phyloP scores from a whole-genome alignment of 257 asterid genomes.

The Lantana camara region DNA sequence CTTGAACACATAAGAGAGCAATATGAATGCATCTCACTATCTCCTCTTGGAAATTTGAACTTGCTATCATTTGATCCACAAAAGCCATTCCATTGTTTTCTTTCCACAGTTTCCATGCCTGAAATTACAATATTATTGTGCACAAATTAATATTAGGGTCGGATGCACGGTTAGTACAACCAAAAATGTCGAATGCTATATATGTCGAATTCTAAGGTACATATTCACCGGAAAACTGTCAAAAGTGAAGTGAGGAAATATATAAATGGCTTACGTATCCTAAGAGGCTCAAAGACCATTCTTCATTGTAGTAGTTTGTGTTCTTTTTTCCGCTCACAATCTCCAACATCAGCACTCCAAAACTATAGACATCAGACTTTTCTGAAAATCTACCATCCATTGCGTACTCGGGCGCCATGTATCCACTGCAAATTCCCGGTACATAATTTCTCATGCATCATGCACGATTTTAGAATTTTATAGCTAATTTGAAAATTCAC shows the following conservation, averaged over 20 bases:
- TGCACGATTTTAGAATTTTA: too few species aligned
- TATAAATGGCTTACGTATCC: slow-evolving; percentile 26
- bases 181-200: too few species aligned
- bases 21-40: slow-evolving; percentile 46
- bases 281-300: slow-evolving; percentile 33
- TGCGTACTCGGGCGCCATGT: slow-evolving; percentile 47
- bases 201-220: too few species aligned
- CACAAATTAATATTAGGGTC: too few species aligned
- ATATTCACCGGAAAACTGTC: too few species aligned
- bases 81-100: slow-evolving; percentile 34
- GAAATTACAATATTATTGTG: neutral
- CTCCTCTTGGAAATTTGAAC: slow-evolving; percentile 11
- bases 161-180: too few species aligned
- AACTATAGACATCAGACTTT: slow-evolving; percentile 37
- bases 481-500: neutral
- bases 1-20: slow-evolving; percentile 48
- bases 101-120: slow-evolving; percentile 57
- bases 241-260: too few species aligned
- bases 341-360: slow-evolving; percentile 38
- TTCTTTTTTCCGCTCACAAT: slow-evolving; percentile 35
- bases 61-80: slow-evolving; percentile 32
- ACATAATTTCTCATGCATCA: too few species aligned
- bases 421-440: slow-evolving; percentile 30
- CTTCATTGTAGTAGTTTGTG: slow-evolving; percentile 25
- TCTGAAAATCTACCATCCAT: slow-evolving; percentile 37